A percentile compares a stretch with the other conserved stretches of the same genome.
Evolutionary conservation across 805 yeast species (phyloP).

Genomic region (Kockiozyma suomiensis): DNA sequence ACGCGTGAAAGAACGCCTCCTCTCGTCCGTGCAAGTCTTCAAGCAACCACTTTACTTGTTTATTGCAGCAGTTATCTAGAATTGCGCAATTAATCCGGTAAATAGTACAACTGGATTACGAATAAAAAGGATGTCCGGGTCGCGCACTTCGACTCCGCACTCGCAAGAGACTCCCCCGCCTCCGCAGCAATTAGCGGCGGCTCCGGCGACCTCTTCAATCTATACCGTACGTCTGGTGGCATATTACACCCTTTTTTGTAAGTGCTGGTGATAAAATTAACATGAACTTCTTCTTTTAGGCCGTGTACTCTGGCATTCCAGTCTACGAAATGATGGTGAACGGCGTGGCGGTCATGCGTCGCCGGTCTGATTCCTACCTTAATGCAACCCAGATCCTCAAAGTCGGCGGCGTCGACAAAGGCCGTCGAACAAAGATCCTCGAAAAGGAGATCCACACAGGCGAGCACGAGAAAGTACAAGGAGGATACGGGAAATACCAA

Average conservation of each 20-base stretch:
- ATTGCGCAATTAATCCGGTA: background rate
- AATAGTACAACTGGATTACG: background rate
- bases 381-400: conserved; percentile 74
- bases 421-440: conserved; percentile 62
- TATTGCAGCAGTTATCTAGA: background rate
- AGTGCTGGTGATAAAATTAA: background rate
- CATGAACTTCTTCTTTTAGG: conserved; percentile 38
- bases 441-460: conserved; percentile 67
- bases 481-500: conserved; percentile 74
- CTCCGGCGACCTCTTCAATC: conserved; percentile 17
- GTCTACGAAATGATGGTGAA: conserved; percentile 62
- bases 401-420: conserved; percentile 67
- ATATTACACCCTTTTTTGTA: background rate
- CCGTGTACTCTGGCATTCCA: conserved; percentile 65
- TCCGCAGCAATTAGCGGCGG: conserved; percentile 10
- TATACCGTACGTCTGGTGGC: conserved; percentile 29
- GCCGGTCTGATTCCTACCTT: conserved; percentile 63
- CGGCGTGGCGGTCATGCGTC: conserved; percentile 67
- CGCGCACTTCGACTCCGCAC: conserved; percentile 29
- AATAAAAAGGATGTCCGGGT: conserved; percentile 6
- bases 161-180: conserved; percentile 34
- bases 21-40: background rate
- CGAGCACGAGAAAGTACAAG: conserved; percentile 70
- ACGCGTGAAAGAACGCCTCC: background rate
- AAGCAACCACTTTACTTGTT: background rate